Conservation (phyloP, 148 eudicot genomes). For the Vaccinium corymbosum region DNA sequence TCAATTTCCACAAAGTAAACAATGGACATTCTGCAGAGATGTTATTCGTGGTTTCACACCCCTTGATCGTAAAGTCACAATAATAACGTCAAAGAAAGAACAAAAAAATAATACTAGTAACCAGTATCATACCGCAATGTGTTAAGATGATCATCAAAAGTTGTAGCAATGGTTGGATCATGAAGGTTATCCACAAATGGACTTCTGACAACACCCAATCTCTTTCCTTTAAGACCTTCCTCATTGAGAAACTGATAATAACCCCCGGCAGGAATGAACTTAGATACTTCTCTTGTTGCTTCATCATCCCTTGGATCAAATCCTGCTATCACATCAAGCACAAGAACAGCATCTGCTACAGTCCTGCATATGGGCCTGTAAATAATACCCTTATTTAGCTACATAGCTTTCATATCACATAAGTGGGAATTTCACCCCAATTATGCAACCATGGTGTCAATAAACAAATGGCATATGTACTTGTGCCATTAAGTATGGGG, state of each 20-base stretch:
- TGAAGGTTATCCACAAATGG: constrained; percentile 26
- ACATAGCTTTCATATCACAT: not conserved
- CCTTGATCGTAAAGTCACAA: not conserved
- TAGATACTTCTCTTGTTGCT: constrained; percentile 39
- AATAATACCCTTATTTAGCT: not conserved
- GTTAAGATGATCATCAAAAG: constrained; percentile 31
- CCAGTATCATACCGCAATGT: constrained; percentile 30
- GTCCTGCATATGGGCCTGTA: constrained; percentile 46
- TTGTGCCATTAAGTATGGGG: not conserved
- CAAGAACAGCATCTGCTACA: constrained; percentile 42
- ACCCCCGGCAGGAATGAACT: constrained; percentile 41
- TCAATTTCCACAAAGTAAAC: not conserved
- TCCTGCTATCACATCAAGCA: constrained; percentile 44
- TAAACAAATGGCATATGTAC: not conserved
- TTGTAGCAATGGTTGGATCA: not conserved
- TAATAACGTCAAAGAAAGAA: not conserved
- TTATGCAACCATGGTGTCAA: not conserved
- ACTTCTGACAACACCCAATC: constrained; percentile 37
- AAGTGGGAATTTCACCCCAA: not conserved
- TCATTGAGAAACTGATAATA: constrained; percentile 41
- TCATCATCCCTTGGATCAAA: constrained; percentile 31
- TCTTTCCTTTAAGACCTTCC: constrained; percentile 44
- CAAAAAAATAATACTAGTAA: not conserved
- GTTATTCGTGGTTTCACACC: not conserved
- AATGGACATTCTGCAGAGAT: not conserved